Conservation (phyloP, 306 rosid species). For the Cotoneaster glaucophyllus region DNA sequence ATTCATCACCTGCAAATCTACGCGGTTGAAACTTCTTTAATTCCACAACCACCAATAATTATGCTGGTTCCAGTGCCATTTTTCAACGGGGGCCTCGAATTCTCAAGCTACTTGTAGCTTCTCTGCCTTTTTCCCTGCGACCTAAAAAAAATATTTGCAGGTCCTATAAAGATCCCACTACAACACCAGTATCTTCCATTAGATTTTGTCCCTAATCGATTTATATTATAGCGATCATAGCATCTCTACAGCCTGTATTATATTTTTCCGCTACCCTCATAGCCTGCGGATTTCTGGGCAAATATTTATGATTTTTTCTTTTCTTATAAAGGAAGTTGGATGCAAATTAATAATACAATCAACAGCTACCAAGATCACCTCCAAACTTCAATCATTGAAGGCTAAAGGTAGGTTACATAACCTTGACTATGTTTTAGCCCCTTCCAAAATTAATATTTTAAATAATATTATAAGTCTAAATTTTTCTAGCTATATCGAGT, state of each 20-base stretch:
- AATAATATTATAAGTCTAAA: too few species aligned
- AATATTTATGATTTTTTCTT: not conserved
- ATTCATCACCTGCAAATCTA: not conserved
- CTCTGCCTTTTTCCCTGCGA: not conserved
- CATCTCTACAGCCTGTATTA: not conserved
- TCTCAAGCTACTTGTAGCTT: not conserved
- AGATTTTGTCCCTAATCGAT: not conserved
- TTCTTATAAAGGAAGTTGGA: too few species aligned
- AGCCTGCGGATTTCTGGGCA: not conserved
- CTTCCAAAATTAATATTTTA: too few species aligned
- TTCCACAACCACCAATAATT: not conserved
- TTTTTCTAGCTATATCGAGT: too few species aligned
- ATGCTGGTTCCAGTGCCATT: not conserved
- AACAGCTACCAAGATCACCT: not conserved
- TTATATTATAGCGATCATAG: not conserved
- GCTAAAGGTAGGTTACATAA: too few species aligned
- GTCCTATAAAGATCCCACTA: not conserved
- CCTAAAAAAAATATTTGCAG: slow-evolving; percentile 1
- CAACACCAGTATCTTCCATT: not conserved
- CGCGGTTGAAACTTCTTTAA: not conserved
- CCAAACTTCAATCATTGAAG: too few species aligned
- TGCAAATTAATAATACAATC: too few species aligned
- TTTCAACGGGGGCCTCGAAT: not conserved
- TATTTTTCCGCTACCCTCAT: not conserved
- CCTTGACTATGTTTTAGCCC: too few species aligned